Evolutionary conservation across 2,329 filamentous ascomycete species (phyloP).

Genomic region (Rutstroemia sp.): DNA sequence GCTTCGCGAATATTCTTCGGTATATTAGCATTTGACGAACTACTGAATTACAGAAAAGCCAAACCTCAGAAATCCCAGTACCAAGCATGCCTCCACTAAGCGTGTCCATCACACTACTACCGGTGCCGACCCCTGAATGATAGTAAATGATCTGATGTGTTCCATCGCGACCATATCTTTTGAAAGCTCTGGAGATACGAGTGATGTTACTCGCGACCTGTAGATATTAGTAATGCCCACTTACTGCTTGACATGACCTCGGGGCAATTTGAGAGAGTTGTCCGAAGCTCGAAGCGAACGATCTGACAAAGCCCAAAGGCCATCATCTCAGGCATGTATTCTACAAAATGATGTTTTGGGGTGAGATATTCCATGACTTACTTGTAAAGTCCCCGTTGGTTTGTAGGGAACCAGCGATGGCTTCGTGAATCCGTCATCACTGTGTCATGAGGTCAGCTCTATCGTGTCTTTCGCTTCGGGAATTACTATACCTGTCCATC

Average conservation of each 20-base stretch:
- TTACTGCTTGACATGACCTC: background rate
- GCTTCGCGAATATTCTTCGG: conserved; percentile 39
- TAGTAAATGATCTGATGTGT: conserved; percentile 51
- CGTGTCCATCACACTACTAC: conserved; percentile 40
- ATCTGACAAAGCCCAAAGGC: background rate
- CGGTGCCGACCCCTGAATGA: conserved; percentile 52
- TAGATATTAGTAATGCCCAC: conserved; percentile 25
- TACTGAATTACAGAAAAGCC: background rate
- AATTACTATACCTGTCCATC: conserved; percentile 21
- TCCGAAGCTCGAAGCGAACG: background rate
- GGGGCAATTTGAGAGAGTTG: background rate
- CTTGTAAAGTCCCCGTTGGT: conserved; percentile 42
- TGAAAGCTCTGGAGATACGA: conserved; percentile 50
- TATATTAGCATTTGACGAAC: conserved; percentile 31
- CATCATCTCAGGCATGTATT: background rate
- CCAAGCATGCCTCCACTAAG: conserved; percentile 49
- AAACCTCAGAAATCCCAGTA: conserved; percentile 36
- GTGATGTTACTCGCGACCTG: conserved; percentile 54
- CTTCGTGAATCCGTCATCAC: conserved; percentile 26
- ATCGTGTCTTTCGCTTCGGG: conserved; percentile 4
- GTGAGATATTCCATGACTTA: background rate
- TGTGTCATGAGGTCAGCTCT: conserved; percentile 1
- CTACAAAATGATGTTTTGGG: background rate
- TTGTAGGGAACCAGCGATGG: conserved; percentile 42
- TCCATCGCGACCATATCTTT: conserved; percentile 41